Evolutionary conservation across 2,329 filamentous ascomycete species (phyloP).

Genomic region (Fusarium begoniae): DNA sequence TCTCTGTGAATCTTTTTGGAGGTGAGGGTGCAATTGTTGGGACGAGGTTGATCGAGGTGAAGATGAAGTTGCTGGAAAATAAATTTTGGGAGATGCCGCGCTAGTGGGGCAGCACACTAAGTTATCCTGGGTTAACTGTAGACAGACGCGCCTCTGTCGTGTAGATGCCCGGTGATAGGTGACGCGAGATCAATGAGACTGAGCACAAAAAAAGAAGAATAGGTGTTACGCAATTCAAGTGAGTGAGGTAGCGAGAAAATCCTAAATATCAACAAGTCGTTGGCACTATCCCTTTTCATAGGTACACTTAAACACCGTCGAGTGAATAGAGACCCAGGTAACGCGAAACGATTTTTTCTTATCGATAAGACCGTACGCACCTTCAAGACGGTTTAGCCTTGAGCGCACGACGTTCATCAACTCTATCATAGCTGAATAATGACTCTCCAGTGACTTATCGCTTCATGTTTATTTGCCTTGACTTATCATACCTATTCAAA

Average conservation of each 20-base stretch:
- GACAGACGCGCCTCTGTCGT: conserved; percentile 22
- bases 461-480: background rate
- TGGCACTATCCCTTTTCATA: background rate
- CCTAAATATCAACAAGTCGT: background rate
- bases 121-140: background rate
- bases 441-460: background rate
- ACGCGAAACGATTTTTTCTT: conserved; percentile 20
- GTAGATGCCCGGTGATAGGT: conserved; percentile 20
- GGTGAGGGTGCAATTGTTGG: conserved; percentile 36
- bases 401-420: background rate
- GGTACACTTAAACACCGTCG: background rate
- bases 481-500: background rate
- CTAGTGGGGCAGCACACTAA: conserved; percentile 31
- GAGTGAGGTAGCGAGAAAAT: background rate
- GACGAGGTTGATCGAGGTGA: conserved; percentile 27
- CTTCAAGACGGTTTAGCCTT: background rate
- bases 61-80: conserved; percentile 32
- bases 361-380: conserved; percentile 24
- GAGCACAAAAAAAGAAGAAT: background rate
- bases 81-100: conserved; percentile 42
- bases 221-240: background rate
- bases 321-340: background rate
- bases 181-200: background rate
- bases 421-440: background rate
- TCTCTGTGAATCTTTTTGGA: conserved; percentile 14